Percentiles rank a stretch among this genome's conserved stretches.
phyloP scores from a whole-genome alignment of 257 asterid genomes.

The Lycium barbarum region DNA sequence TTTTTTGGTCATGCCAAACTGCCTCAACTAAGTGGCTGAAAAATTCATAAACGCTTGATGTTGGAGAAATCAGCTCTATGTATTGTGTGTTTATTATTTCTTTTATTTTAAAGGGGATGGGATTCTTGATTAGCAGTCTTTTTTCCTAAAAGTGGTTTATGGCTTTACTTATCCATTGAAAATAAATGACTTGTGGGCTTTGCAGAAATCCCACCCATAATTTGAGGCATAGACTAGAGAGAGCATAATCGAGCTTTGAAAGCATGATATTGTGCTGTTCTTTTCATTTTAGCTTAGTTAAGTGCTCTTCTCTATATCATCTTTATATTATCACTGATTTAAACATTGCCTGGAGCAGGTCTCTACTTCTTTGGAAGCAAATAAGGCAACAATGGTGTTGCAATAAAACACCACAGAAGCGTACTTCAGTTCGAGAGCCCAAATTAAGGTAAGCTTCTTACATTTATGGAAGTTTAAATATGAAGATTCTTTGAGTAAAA shows the following conservation, averaged over 20 bases:
- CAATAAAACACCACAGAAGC: conserved; percentile 53
- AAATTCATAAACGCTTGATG: neutral
- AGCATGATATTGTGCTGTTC: neutral
- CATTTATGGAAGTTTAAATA: neutral
- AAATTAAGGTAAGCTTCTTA: conserved; percentile 56
- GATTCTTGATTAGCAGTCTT: neutral
- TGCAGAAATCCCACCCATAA: conserved; percentile 48
- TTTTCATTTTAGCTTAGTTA: neutral
- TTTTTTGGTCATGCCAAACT: conserved; percentile 32
- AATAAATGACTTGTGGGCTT: conserved; percentile 36
- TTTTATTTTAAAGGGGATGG: neutral
- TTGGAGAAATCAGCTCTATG: neutral
- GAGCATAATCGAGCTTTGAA: neutral
- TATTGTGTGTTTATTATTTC: neutral
- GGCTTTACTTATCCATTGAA: neutral
- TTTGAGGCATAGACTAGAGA: conserved; percentile 31
- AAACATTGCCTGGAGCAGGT: conserved; percentile 49
- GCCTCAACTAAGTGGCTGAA: neutral
- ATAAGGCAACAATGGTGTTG: conserved; percentile 87
- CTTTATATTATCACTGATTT: neutral
- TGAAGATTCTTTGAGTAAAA: neutral
- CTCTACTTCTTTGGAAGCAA: conserved; percentile 86
- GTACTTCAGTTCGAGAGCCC: conserved; percentile 55
- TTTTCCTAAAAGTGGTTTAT: neutral
- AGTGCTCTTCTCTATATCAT: neutral